Evolutionary conservation across 352 stramenopile species (phyloP).

Genomic region (Globisporangium solare): DNA sequence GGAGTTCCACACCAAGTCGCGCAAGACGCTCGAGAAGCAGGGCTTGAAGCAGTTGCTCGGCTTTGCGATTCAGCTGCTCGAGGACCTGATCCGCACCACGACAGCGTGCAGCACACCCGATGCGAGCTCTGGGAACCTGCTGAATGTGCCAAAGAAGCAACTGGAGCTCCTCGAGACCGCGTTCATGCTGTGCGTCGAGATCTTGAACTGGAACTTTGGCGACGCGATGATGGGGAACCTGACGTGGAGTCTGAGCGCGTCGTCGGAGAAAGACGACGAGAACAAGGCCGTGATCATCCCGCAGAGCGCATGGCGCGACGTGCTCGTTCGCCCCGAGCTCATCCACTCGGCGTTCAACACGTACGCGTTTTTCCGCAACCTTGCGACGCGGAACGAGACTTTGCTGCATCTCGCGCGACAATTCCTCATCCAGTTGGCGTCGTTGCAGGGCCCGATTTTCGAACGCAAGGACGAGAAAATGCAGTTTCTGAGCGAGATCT

Average conservation of each 20-base stretch:
- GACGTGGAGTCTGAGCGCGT: slow-evolving; percentile 52
- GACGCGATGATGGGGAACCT: slow-evolving; percentile 56
- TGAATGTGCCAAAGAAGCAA: slow-evolving; percentile 49
- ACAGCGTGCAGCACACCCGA: slow-evolving; percentile 39
- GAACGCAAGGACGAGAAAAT: slow-evolving; percentile 51
- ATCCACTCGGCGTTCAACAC: slow-evolving; percentile 86
- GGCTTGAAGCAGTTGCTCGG: slow-evolving; percentile 58
- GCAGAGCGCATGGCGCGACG: slow-evolving; percentile 59
- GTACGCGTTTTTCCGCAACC: slow-evolving; percentile 73
- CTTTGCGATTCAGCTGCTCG: slow-evolving; percentile 56
- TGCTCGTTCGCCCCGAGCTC: slow-evolving; percentile 62
- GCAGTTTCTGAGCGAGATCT: slow-evolving; percentile 67
- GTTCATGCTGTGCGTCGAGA: slow-evolving; percentile 72
- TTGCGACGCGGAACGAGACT: slow-evolving; percentile 61
- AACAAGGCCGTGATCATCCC: slow-evolving; percentile 43
- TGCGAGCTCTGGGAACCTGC: slow-evolving; percentile 8
- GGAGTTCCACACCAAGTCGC: slow-evolving; percentile 78
- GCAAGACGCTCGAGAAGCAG: slow-evolving; percentile 52
- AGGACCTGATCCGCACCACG: slow-evolving; percentile 69
- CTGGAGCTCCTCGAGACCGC: slow-evolving; percentile 70
- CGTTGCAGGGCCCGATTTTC: slow-evolving; percentile 70
- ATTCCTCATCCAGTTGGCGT: slow-evolving; percentile 79
- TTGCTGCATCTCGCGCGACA: slow-evolving; percentile 74
- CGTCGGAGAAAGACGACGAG: slow-evolving; percentile 26
- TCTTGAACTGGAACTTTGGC: slow-evolving; percentile 77